Conservation (phyloP, 768 basidiomycete species). For the Collybia nuda region DNA sequence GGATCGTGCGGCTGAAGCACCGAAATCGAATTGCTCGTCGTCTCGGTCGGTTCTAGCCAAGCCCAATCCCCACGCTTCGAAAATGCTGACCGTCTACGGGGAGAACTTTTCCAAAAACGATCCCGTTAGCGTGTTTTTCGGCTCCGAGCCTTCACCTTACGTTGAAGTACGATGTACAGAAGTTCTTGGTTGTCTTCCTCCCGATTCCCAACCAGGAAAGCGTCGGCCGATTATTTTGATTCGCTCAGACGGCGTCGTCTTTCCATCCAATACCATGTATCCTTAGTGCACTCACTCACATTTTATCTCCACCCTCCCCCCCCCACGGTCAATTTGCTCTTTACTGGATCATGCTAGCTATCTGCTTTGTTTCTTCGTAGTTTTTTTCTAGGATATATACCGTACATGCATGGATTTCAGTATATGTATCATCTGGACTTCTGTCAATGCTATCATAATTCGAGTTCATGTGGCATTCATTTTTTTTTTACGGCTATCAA, state of each 20-base stretch:
- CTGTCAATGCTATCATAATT: too few species aligned
- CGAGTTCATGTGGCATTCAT: too few species aligned
- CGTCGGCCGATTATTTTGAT: constrained; percentile 81
- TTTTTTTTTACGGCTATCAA: too few species aligned
- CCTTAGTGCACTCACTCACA: constrained; percentile 60
- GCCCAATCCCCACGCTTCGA: constrained; percentile 73
- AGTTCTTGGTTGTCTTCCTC: constrained; percentile 79
- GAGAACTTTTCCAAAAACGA: constrained; percentile 87
- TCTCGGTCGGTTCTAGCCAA: constrained; percentile 72
- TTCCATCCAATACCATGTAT: constrained; percentile 81
- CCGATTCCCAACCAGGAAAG: constrained; percentile 63
- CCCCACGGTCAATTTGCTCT: constrained; percentile 15
- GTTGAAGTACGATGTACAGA: constrained; percentile 88
- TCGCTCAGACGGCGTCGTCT: constrained; percentile 83
- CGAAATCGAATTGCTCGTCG: constrained; percentile 67
- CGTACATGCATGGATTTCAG: neutral
- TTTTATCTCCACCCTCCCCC: constrained; percentile 10
- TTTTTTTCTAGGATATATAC: constrained; percentile 15
- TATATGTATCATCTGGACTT: neutral
- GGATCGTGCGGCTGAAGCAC: constrained; percentile 81
- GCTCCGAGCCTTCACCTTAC: constrained; percentile 82
- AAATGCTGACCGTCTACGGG: constrained; percentile 85
- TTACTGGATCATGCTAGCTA: constrained; percentile 25
- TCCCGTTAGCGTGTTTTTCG: constrained; percentile 83
- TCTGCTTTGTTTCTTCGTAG: constrained; percentile 13